Evolutionary conservation across 1,284 basidiomycete genomes (phyloP).

Genomic region (Sporisorium graminicola): DNA sequence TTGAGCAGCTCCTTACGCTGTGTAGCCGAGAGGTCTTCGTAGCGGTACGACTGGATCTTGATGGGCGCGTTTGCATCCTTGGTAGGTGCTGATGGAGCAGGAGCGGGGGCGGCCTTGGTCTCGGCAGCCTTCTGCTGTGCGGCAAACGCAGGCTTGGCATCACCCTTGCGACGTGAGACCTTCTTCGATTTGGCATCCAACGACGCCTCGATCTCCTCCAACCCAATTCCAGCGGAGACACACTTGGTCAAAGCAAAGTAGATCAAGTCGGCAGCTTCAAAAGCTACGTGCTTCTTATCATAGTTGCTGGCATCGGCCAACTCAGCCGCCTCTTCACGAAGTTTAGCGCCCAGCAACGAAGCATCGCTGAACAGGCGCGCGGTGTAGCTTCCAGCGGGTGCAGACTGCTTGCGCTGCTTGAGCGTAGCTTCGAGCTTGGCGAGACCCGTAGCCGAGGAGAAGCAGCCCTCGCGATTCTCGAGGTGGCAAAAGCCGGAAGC

Average conservation of each 20-base stretch:
- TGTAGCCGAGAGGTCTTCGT: conserved; percentile 71
- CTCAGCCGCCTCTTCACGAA: conserved; percentile 98
- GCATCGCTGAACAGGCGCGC: conserved; percentile 86
- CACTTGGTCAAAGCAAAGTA: conserved; percentile 95
- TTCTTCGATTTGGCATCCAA: conserved; percentile 89
- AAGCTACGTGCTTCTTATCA: conserved; percentile 82
- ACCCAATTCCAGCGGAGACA: conserved; percentile 82
- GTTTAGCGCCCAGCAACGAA: conserved; percentile 86
- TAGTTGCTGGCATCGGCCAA: conserved; percentile 85
- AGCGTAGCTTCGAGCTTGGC: conserved; percentile 86
- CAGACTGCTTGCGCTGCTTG: conserved; percentile 78
- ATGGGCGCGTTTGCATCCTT: conserved; percentile 72
- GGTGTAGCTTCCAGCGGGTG: conserved; percentile 93
- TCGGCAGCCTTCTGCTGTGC: conserved; percentile 67
- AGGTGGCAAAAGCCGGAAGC: conserved; percentile 85
- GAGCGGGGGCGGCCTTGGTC: conserved; percentile 43
- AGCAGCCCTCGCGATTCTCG: conserved; percentile 79
- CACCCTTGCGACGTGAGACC: conserved; percentile 87
- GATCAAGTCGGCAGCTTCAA: conserved; percentile 93
- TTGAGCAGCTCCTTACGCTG: conserved; percentile 81
- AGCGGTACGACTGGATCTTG: conserved; percentile 64
- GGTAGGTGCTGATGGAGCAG: conserved; percentile 22
- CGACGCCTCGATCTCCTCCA: conserved; percentile 86
- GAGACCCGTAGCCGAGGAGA: conserved; percentile 80
- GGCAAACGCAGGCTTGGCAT: conserved; percentile 90